These are phyloP conservation scores for Nothopassalora personata DNA, from an alignment of 2,329 filamentous ascomycete species.

Conservation along the genomic window DNA sequence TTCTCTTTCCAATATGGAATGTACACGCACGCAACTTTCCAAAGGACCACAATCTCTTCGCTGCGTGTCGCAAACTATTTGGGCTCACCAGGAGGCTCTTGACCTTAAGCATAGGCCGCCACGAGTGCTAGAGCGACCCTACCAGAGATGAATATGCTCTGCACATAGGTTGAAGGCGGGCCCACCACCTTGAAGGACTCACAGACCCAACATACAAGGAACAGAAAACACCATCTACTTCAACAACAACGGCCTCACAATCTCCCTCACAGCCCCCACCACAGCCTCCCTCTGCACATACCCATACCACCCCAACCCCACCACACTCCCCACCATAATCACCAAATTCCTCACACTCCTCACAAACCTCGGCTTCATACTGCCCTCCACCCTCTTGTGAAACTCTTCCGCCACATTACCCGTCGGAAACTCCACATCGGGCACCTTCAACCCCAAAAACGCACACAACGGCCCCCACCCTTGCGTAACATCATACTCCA, in stretches of 20 bases:
- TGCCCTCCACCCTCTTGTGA: not conserved
- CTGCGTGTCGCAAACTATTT: too few species aligned
- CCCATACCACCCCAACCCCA: not conserved
- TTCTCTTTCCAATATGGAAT: too few species aligned
- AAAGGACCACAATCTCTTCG: too few species aligned
- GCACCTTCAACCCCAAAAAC: not conserved
- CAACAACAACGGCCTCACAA: not conserved
- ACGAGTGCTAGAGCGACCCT: too few species aligned
- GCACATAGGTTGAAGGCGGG: too few species aligned
- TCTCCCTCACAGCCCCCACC: not conserved
- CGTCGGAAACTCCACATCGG: not conserved
- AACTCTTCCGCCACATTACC: not conserved
- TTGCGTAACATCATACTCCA: constrained; percentile 2
- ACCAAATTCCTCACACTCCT: constrained; percentile 1
- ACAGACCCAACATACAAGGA: too few species aligned
- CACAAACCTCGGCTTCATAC: not conserved
- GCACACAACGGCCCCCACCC: not conserved
- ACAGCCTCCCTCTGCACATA: not conserved
- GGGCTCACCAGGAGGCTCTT: too few species aligned
- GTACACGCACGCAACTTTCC: too few species aligned
- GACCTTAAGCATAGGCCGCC: too few species aligned
- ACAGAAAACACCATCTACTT: not conserved
- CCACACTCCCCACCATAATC: not conserved
- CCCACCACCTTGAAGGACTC: too few species aligned
- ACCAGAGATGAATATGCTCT: too few species aligned